Evolutionary conservation across 768 basidiomycete genomes (phyloP).

Genomic region (Tylopilus plumbeoviolaceoides): DNA sequence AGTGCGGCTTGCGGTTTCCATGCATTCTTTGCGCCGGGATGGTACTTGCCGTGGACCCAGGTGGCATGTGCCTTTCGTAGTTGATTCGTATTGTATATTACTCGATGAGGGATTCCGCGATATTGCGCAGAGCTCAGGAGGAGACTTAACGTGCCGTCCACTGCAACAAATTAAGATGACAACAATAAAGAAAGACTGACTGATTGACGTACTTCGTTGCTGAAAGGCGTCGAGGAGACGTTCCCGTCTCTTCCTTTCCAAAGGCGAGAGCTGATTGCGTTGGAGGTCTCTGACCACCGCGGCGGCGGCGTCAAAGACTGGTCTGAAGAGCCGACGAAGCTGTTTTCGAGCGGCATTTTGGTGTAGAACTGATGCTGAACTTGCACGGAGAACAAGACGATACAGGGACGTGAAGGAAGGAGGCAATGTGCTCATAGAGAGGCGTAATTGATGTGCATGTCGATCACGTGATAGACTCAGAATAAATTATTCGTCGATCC

Average conservation of each 20-base stretch:
- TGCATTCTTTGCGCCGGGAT: slow-evolving; percentile 15
- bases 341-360: slow-evolving; percentile 40
- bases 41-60: slow-evolving; percentile 24
- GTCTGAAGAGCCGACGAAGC: slow-evolving; percentile 49
- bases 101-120: slow-evolving; percentile 57
- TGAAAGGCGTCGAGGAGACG: slow-evolving; percentile 54
- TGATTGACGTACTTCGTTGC: slow-evolving; percentile 40
- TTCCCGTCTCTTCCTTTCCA: slow-evolving; percentile 31
- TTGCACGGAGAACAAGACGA: slow-evolving; percentile 53
- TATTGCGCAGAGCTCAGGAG: slow-evolving; percentile 58
- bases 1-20: slow-evolving; percentile 41
- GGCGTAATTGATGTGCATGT: background rate
- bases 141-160: slow-evolving; percentile 63
- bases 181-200: background rate
- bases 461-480: slow-evolving; percentile 12
- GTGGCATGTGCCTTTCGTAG: slow-evolving; percentile 26
- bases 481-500: slow-evolving; percentile 2
- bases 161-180: slow-evolving; percentile 35
- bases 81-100: slow-evolving; percentile 50
- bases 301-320: slow-evolving; percentile 51
- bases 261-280: slow-evolving; percentile 18
- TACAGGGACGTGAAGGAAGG: slow-evolving; percentile 52
- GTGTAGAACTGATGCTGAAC: slow-evolving; percentile 56
- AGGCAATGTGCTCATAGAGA: slow-evolving; percentile 21
- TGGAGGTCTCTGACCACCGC: slow-evolving; percentile 40